A percentile compares a stretch with the other conserved stretches of the same genome.
Conservation (phyloP, 2,329 filamentous ascomycete species). For the Penicillium palitans region DNA sequence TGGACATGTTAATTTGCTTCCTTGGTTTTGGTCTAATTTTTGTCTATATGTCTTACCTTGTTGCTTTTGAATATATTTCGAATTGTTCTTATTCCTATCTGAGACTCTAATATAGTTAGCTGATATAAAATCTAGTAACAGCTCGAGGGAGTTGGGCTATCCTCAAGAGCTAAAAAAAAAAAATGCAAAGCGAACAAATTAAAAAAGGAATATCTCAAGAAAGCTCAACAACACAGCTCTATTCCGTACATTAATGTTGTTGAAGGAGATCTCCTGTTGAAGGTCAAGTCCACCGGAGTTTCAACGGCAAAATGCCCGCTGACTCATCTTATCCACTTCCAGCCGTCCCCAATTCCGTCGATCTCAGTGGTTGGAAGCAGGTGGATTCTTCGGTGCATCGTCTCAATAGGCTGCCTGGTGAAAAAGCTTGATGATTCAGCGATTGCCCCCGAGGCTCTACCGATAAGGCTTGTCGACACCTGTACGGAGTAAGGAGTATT, state of each 20-base stretch:
- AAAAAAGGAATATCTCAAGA: too few species aligned
- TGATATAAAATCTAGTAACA: not conserved
- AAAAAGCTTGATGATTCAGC: constrained; percentile 9
- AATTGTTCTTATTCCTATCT: not conserved
- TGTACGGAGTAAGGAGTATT: not conserved
- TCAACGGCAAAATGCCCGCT: not conserved
- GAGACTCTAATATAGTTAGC: not conserved
- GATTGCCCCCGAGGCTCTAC: not conserved
- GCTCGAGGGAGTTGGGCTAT: not conserved
- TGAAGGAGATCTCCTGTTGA: too few species aligned
- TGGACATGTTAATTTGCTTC: not conserved
- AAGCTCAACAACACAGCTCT: not conserved
- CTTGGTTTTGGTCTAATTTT: not conserved
- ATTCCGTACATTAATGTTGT: not conserved
- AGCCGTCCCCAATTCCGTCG: not conserved
- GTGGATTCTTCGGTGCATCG: not conserved
- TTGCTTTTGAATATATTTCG: not conserved
- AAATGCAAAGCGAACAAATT: too few species aligned
- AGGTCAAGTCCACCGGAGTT: too few species aligned
- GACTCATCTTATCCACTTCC: not conserved
- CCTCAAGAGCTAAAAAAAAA: not conserved
- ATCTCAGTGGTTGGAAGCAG: not conserved
- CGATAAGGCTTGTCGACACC: not conserved
- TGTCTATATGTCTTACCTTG: not conserved
- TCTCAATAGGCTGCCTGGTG: not conserved